Percentiles rank a stretch among this genome's conserved stretches.
These are phyloP conservation scores for Claviceps digitariae DNA, from an alignment of 2,329 filamentous ascomycete genomes.

Conservation along the genomic window DNA sequence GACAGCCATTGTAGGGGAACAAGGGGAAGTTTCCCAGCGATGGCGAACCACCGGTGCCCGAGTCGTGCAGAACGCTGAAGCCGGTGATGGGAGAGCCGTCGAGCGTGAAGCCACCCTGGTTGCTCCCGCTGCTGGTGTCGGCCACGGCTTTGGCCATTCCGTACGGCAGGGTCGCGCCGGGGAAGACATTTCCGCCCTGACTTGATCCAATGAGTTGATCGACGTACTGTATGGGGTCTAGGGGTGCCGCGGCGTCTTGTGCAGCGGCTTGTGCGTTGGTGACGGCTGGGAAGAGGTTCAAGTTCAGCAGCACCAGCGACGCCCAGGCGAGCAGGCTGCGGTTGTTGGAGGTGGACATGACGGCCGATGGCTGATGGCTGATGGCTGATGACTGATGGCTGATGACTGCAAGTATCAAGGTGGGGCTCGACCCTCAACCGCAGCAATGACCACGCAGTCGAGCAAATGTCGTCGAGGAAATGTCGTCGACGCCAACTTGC, in stretches of 20 bases:
- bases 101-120: constrained; percentile 43
- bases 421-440: background rate
- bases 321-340: background rate
- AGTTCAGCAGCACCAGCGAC: background rate
- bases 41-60: constrained; percentile 41
- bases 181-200: constrained; percentile 27
- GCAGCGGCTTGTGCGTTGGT: background rate
- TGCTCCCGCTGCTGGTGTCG: constrained; percentile 30
- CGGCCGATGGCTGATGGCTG: too few species aligned
- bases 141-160: constrained; percentile 44
- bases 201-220: constrained; percentile 24
- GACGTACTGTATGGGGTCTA: constrained; percentile 16
- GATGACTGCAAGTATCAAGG: background rate
- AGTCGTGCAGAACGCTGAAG: constrained; percentile 46
- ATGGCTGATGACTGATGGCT: too few species aligned
- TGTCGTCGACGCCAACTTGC: too few species aligned
- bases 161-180: constrained; percentile 29
- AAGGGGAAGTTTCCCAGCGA: constrained; percentile 63
- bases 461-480: too few species aligned
- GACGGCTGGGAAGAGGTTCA: background rate
- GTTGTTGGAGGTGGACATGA: background rate
- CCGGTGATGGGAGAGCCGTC: constrained; percentile 36
- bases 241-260: too few species aligned
- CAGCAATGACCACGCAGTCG: background rate
- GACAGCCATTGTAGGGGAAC: constrained; percentile 52